These are phyloP conservation scores for Xylaria cubensis DNA, from an alignment of 495 filamentous ascomycete species.

Conservation along the genomic window DNA sequence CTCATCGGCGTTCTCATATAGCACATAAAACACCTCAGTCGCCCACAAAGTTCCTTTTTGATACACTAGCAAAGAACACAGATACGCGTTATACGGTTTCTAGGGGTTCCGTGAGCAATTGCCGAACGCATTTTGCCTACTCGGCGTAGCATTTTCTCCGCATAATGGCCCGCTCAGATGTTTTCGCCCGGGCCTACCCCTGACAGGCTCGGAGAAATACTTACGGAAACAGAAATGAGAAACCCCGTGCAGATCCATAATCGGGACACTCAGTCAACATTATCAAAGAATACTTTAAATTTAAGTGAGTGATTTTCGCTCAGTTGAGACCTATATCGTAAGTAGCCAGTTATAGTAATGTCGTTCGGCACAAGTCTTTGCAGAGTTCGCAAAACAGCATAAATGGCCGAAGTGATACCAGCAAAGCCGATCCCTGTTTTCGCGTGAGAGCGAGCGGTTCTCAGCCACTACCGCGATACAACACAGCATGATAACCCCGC, in stretches of 20 bases:
- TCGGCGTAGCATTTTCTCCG: background rate
- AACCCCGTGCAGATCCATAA: background rate
- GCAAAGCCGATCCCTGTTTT: background rate
- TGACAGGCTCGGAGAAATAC: background rate
- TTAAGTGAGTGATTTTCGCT: background rate
- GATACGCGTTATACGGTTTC: background rate
- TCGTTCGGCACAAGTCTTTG: background rate
- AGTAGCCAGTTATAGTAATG: background rate
- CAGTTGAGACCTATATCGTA: background rate
- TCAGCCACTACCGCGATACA: background rate
- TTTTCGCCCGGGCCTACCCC: background rate
- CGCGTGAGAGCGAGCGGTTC: background rate
- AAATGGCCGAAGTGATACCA: background rate
- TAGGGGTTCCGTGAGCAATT: background rate
- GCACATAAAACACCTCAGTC: background rate
- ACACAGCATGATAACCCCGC: background rate
- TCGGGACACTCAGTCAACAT: background rate
- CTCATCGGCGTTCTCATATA: background rate
- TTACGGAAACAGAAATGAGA: background rate
- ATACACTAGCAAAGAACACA: no score
- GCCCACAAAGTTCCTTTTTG: background rate
- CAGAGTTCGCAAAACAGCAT: background rate
- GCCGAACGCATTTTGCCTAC: conserved; percentile 10
- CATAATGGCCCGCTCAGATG: background rate
- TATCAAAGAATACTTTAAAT: no score